Percentiles rank a stretch among this genome's conserved stretches.
These are phyloP conservation scores for Nakazawaea pomicola DNA, from an alignment of 805 yeast species.

Conservation along the genomic window DNA sequence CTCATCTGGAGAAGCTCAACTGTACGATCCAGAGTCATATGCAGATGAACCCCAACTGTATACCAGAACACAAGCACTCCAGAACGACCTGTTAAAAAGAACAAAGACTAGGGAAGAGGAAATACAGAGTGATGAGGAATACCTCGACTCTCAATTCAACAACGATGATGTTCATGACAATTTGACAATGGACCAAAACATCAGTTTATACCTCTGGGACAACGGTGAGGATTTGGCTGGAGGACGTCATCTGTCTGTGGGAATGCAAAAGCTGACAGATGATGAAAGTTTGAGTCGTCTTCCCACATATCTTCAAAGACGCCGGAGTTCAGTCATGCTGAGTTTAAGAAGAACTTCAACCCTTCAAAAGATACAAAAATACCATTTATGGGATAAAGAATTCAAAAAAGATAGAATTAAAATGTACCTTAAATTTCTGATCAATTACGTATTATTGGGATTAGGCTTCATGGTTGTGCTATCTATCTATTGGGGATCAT, in stretches of 20 bases:
- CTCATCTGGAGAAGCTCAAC: neutral
- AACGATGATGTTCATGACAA: slow-evolving; percentile 2
- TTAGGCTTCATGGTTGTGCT: slow-evolving; percentile 20
- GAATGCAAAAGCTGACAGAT: no score
- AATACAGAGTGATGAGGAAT: slow-evolving; percentile 8
- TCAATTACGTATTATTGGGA: slow-evolving; percentile 2
- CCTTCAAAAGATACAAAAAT: slow-evolving; percentile 1
- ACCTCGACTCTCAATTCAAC: slow-evolving; percentile 1
- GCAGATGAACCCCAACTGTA: slow-evolving; percentile 3
- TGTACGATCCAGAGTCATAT: neutral
- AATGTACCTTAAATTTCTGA: neutral
- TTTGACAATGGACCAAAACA: slow-evolving; percentile 6
- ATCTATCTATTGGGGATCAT: slow-evolving; percentile 47
- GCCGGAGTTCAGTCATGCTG: neutral
- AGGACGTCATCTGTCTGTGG: slow-evolving; percentile 10
- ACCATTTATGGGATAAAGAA: slow-evolving; percentile 8
- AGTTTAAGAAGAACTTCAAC: slow-evolving; percentile 6
- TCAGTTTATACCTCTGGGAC: slow-evolving; percentile 3
- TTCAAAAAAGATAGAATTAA: slow-evolving; percentile 6
- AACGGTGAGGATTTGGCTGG: slow-evolving; percentile 1
- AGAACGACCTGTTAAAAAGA: neutral
- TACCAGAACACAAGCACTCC: neutral
- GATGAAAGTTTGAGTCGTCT: no score
- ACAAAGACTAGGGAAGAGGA: slow-evolving; percentile 4
- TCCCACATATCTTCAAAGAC: neutral